phyloP scores from a whole-genome alignment of 371 early-diverging fungal species.

The Mucor mucedo region DNA sequence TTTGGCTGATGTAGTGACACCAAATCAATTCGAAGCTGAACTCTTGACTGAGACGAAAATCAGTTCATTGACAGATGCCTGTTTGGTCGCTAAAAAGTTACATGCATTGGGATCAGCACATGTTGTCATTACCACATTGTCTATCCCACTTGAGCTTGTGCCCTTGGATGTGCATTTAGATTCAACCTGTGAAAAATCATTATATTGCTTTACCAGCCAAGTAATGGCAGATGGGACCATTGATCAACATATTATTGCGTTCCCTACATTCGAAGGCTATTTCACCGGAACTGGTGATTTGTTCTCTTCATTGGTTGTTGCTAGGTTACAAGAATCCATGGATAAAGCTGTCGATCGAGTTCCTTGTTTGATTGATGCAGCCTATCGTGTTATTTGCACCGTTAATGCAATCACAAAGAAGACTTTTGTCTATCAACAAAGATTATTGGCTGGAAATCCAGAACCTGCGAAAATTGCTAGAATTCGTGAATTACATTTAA shows the following conservation, averaged over 20 bases:
- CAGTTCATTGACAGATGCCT: slow-evolving; percentile 52
- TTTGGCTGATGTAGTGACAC: slow-evolving; percentile 82
- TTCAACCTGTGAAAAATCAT: slow-evolving; percentile 25
- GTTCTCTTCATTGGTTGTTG: slow-evolving; percentile 79
- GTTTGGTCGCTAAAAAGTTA: slow-evolving; percentile 60
- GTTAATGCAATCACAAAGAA: slow-evolving; percentile 74
- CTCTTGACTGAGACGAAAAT: slow-evolving; percentile 71
- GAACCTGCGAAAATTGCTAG: slow-evolving; percentile 49
- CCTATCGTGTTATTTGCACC: slow-evolving; percentile 66
- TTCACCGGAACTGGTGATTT: slow-evolving; percentile 96
- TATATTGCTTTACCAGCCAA: slow-evolving; percentile 49
- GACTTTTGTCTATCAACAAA: slow-evolving; percentile 59
- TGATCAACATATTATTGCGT: slow-evolving; percentile 68
- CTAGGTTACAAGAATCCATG: slow-evolving; percentile 47
- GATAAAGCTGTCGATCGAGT: neutral
- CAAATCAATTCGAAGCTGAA: slow-evolving; percentile 94
- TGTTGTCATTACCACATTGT: slow-evolving; percentile 78
- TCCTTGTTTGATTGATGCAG: slow-evolving; percentile 41
- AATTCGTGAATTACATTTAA: slow-evolving; percentile 66
- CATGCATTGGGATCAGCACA: slow-evolving; percentile 71
- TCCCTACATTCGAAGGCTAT: slow-evolving; percentile 75
- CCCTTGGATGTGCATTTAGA: slow-evolving; percentile 35
- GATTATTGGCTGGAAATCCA: slow-evolving; percentile 32
- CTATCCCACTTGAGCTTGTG: slow-evolving; percentile 42
- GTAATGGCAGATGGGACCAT: slow-evolving; percentile 9